phyloP scores from a whole-genome alignment of 1,284 basidiomycete species.

The Rhodotorula sp. region DNA sequence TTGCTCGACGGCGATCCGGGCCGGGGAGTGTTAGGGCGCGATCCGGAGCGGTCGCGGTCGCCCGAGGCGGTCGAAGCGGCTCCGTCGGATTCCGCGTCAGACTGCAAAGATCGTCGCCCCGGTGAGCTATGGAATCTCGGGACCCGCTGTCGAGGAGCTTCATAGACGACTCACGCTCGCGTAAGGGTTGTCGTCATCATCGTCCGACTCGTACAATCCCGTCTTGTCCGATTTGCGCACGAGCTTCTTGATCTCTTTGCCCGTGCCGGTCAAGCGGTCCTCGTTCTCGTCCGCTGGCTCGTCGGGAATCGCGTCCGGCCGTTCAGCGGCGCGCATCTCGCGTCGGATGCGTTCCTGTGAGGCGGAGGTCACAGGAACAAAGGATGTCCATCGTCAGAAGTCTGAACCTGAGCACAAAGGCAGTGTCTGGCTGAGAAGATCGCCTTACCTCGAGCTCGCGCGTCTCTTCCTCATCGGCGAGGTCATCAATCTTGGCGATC shows the following conservation, averaged over 20 bases:
- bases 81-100: constrained; percentile 11
- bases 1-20: constrained; percentile 2
- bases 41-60: neutral
- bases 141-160: too few species aligned
- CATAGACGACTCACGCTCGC: constrained; percentile 26
- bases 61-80: constrained; percentile 16
- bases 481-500: constrained; percentile 59
- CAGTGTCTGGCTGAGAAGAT: neutral
- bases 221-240: constrained; percentile 60
- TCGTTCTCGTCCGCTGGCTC: constrained; percentile 66
- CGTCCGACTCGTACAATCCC: constrained; percentile 58
- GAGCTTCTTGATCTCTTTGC: constrained; percentile 72
- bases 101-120: neutral
- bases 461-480: constrained; percentile 72
- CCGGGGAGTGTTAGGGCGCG: constrained; percentile 1
- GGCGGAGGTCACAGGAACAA: neutral
- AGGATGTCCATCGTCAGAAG: constrained; percentile 1
- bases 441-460: constrained; percentile 72
- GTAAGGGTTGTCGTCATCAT: constrained; percentile 71
- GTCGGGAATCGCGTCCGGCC: constrained; percentile 63
- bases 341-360: constrained; percentile 74
- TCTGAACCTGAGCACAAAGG: neutral
- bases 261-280: constrained; percentile 63
- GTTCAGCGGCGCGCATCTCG: constrained; percentile 74
- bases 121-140: too few species aligned